phyloP scores from a whole-genome alignment of 164 flowering plant genomes.

The Annona squamosa region DNA sequence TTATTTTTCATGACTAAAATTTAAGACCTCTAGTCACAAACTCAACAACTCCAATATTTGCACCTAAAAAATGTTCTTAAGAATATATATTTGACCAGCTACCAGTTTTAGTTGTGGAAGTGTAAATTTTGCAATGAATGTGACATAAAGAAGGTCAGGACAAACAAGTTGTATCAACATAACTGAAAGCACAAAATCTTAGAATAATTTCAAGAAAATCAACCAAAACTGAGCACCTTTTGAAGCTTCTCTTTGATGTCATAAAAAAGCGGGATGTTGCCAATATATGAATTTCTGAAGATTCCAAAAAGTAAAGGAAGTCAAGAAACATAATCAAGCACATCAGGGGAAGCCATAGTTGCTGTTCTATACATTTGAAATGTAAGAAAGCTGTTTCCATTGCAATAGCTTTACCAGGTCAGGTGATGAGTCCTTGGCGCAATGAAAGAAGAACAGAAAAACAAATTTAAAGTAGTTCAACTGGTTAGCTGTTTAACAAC shows the following conservation, averaged over 20 bases:
- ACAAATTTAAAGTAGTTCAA: not conserved
- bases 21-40: too few relatives aligned
- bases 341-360: not conserved
- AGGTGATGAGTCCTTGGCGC: not conserved
- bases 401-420: not conserved
- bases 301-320: conserved; percentile 8
- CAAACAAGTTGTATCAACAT: not conserved
- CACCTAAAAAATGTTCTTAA: too few relatives aligned
- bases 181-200: not conserved
- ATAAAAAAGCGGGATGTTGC: conserved; percentile 59
- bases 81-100: too few relatives aligned
- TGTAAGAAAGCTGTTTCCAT: not conserved
- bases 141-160: not conserved
- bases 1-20: too few relatives aligned
- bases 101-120: too few relatives aligned
- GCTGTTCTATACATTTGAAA: not conserved
- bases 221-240: conserved; percentile 42
- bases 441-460: not conserved
- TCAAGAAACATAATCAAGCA: not conserved
- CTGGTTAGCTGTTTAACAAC: conserved; percentile 26
- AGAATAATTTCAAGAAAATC: not conserved
- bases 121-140: too few relatives aligned
- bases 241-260: conserved; percentile 77
- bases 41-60: too few relatives aligned
- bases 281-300: conserved; percentile 76